Evolutionary conservation across 208 protist genomes (phyloP).

Genomic region (Leishmania tarentolae): DNA sequence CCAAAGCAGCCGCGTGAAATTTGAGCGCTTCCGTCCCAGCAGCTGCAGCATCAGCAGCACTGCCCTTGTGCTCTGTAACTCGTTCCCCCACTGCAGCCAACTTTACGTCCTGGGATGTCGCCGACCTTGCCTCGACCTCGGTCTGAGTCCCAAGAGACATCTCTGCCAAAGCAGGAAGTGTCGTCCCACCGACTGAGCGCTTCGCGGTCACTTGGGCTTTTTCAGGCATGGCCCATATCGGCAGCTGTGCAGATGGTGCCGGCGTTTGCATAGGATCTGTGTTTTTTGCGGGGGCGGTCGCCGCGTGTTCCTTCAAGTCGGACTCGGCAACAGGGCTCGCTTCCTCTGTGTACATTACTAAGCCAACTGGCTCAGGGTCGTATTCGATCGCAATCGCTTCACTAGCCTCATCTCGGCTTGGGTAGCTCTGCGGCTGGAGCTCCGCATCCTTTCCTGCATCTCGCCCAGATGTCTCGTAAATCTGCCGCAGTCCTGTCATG

Average conservation of each 20-base stretch:
- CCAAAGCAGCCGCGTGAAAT: background rate
- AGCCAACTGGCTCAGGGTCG: slow-evolving; percentile 7
- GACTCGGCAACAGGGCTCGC: background rate
- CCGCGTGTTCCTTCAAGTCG: background rate
- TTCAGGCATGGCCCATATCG: background rate
- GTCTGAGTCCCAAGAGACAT: background rate
- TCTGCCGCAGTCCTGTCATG: slow-evolving; percentile 24
- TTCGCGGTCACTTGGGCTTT: background rate
- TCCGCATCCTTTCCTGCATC: slow-evolving; percentile 26
- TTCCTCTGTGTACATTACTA: background rate
- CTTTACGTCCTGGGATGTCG: background rate
- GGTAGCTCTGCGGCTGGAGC: slow-evolving; percentile 49
- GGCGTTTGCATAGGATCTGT: background rate
- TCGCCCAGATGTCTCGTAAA: slow-evolving; percentile 43
- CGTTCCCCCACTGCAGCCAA: background rate
- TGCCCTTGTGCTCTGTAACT: background rate
- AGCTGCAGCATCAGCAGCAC: background rate
- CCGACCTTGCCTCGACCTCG: background rate
- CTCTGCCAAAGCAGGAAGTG: background rate
- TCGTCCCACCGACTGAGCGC: background rate
- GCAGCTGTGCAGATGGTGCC: background rate
- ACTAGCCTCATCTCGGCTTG: slow-evolving; percentile 52
- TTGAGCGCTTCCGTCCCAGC: background rate
- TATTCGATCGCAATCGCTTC: slow-evolving; percentile 30
- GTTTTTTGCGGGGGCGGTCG: background rate